A percentile compares a stretch with the other conserved stretches of the same genome.
Evolutionary conservation across 805 yeast species (phyloP).

Genomic region (Barnettozyma vustinii): DNA sequence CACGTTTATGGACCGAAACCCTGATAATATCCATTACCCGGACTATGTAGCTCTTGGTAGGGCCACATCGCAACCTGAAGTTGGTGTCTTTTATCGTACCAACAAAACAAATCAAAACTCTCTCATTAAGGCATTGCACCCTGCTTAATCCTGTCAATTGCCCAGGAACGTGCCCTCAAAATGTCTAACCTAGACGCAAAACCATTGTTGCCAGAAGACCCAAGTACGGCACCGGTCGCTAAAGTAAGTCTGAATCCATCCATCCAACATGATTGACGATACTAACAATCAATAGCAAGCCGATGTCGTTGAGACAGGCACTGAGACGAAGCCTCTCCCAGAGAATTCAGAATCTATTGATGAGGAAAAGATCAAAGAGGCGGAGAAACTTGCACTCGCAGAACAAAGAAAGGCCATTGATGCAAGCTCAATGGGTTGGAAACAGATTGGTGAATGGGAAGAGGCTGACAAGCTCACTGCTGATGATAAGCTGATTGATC

Average conservation of each 20-base stretch:
- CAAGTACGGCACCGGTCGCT: slow-evolving; percentile 15
- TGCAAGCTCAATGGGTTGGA: slow-evolving; percentile 87
- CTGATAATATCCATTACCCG: neutral
- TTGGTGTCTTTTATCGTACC: neutral
- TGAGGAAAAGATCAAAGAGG: slow-evolving; percentile 17
- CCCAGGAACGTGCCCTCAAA: neutral
- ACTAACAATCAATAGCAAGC: slow-evolving; percentile 20
- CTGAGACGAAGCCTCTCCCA: slow-evolving; percentile 3
- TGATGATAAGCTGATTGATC: slow-evolving; percentile 69
- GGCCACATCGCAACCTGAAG: neutral
- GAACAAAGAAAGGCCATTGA: slow-evolving; percentile 44
- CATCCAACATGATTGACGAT: neutral
- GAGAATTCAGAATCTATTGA: slow-evolving; percentile 13
- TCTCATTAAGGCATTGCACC: neutral
- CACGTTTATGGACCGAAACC: neutral
- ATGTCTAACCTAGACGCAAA: neutral
- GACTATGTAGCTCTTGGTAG: neutral
- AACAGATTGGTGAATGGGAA: slow-evolving; percentile 86
- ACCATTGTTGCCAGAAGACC: slow-evolving; percentile 16
- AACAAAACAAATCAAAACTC: neutral
- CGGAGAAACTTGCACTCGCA: slow-evolving; percentile 23
- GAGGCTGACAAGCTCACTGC: slow-evolving; percentile 55
- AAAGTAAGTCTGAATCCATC: slow-evolving; percentile 12
- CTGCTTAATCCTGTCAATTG: neutral
- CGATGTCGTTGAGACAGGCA: slow-evolving; percentile 16